A percentile compares a stretch with the other conserved stretches of the same genome.
These are phyloP conservation scores for Bonia amplexicaulis DNA, from an alignment of 176 grass and related monocot species.

Conservation along the genomic window DNA sequence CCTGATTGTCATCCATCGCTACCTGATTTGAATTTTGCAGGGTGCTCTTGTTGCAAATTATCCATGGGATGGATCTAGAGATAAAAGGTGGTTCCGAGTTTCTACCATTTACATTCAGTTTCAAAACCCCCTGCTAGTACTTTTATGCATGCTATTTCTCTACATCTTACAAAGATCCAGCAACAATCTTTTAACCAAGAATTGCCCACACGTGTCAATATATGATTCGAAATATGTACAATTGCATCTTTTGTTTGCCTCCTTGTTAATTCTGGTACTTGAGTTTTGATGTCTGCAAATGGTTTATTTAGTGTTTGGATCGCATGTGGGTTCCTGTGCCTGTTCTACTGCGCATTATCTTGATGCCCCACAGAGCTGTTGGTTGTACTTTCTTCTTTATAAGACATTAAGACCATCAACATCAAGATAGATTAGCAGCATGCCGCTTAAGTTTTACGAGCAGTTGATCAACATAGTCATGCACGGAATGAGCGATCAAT, in stretches of 20 bases:
- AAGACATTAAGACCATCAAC: background rate
- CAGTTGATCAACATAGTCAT: background rate
- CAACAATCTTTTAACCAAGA: constrained; percentile 6
- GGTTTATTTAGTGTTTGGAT: constrained; percentile 3
- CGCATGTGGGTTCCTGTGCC: background rate
- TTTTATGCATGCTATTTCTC: constrained; percentile 4
- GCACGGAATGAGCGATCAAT: background rate
- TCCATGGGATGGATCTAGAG: constrained; percentile 93
- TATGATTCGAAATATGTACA: background rate
- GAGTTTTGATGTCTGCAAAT: background rate
- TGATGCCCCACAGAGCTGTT: background rate
- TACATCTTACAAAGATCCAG: background rate
- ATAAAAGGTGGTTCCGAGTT: constrained; percentile 49
- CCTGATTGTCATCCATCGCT: background rate
- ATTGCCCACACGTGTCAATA: background rate
- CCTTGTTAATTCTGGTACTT: constrained; percentile 4
- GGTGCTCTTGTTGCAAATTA: constrained; percentile 99
- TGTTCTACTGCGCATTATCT: background rate
- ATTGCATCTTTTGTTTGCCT: background rate
- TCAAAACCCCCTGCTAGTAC: constrained; percentile 5
- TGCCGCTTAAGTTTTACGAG: background rate
- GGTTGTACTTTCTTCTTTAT: background rate
- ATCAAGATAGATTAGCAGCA: background rate
- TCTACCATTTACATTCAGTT: constrained; percentile 12
- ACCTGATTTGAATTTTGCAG: constrained; percentile 40